Evolutionary conservation across 805 yeast genomes (phyloP).

Genomic region (Nakazawaea ambrosiae): DNA sequence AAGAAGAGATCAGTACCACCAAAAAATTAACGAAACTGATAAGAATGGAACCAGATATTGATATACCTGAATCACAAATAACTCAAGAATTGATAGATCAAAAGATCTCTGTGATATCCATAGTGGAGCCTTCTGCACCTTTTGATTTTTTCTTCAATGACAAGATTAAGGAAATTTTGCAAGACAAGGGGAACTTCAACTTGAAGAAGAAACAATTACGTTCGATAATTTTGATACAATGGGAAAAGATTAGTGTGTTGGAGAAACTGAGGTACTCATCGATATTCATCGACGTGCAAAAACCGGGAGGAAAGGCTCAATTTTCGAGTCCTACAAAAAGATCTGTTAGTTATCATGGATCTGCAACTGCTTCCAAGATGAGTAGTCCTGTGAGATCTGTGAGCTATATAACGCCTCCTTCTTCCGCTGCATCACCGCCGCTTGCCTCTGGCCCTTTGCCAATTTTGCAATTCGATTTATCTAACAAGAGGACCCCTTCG

Average conservation of each 20-base stretch:
- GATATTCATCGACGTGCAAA: conserved; percentile 3
- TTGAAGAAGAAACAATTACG: conserved; percentile 6
- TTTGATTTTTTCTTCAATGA: conserved; percentile 11
- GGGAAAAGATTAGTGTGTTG: conserved; percentile 10
- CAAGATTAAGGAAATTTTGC: conserved; percentile 4
- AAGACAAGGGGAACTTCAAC: conserved; percentile 3
- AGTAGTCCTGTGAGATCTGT: conserved; percentile 4
- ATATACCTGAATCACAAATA: not conserved
- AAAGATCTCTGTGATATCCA: conserved; percentile 1
- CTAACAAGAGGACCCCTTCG: not conserved
- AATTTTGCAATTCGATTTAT: not conserved
- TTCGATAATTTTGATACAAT: not conserved
- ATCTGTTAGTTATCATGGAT: conserved; percentile 6
- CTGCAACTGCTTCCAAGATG: conserved; percentile 1
- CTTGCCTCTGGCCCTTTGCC: not conserved
- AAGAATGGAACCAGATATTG: conserved; percentile 3
- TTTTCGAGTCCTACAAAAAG: conserved; percentile 6
- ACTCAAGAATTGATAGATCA: conserved; percentile 6
- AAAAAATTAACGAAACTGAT: not conserved
- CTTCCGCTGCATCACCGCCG: not conserved
- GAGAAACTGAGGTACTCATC: conserved; percentile 10
- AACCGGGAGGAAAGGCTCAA: not conserved
- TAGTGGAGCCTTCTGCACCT: conserved; percentile 6
- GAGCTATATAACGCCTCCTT: not conserved
- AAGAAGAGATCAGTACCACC: not conserved